These are phyloP conservation scores for Candida tibetensis DNA, from an alignment of 805 yeast genomes.

Conservation along the genomic window DNA sequence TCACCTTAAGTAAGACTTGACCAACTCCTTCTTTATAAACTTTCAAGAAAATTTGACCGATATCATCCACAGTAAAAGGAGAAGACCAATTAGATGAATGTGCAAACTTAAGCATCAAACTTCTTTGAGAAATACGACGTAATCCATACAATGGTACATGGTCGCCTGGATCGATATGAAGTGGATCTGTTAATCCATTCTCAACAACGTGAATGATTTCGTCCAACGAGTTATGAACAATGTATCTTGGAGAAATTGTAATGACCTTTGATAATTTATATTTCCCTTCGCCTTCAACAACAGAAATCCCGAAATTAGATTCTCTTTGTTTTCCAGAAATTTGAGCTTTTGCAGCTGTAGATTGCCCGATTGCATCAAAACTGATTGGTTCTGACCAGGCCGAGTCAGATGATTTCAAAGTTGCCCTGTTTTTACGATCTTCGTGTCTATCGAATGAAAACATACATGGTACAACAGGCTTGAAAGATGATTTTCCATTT, in stretches of 20 bases:
- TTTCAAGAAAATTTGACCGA: conserved; percentile 78
- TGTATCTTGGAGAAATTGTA: conserved; percentile 77
- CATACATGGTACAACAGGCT: conserved; percentile 56
- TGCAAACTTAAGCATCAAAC: conserved; percentile 56
- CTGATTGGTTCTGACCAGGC: conserved; percentile 71
- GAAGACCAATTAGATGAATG: conserved; percentile 77
- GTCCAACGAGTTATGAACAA: conserved; percentile 60
- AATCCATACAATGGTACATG: conserved; percentile 63
- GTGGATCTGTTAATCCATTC: conserved; percentile 56
- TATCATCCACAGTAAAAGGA: conserved; percentile 78
- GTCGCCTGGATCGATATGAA: conserved; percentile 46
- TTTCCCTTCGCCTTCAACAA: conserved; percentile 82
- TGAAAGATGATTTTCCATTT: conserved; percentile 33
- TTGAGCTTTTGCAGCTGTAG: conserved; percentile 51
- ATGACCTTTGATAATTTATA: conserved; percentile 76
- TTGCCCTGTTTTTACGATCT: conserved; percentile 64
- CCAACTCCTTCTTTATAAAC: conserved; percentile 61
- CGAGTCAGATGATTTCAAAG: conserved; percentile 64
- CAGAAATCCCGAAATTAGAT: conserved; percentile 69
- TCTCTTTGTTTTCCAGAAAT: conserved; percentile 53
- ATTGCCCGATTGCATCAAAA: conserved; percentile 88
- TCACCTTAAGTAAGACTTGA: conserved; percentile 68
- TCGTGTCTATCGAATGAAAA: conserved; percentile 72
- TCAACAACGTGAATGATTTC: conserved; percentile 61
- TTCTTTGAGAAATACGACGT: conserved; percentile 55